phyloP scores from a whole-genome alignment of 306 rosid species.

The Sophora flavescens region DNA sequence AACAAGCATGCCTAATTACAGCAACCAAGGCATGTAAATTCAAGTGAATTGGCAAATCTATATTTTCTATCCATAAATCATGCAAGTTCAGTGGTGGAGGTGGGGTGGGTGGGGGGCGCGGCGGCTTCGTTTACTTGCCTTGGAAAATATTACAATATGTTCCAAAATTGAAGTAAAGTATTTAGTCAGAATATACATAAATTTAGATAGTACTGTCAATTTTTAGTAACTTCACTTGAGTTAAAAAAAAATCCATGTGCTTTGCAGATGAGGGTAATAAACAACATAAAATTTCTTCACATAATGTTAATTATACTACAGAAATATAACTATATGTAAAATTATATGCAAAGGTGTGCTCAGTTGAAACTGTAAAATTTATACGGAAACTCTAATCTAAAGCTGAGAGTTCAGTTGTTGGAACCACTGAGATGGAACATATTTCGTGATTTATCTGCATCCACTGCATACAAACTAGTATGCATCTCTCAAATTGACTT shows the following conservation, averaged over 20 bases:
- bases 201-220: neutral
- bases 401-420: constrained; percentile 6
- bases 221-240: constrained; percentile 17
- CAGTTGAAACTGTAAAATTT: constrained; percentile 11
- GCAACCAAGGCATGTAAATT: neutral
- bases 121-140: constrained; percentile 22
- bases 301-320: constrained; percentile 1
- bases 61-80: neutral
- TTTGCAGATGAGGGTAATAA: constrained; percentile 13
- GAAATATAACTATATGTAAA: neutral
- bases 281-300: neutral
- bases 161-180: constrained; percentile 12
- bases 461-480: constrained; percentile 1
- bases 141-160: constrained; percentile 26
- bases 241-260: constrained; percentile 3
- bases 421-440: constrained; percentile 11
- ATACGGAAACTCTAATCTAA: neutral
- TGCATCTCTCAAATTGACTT: constrained; percentile 27
- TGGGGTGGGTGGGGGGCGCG: too few species aligned
- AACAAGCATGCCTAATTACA: constrained; percentile 30
- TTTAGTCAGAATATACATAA: constrained; percentile 28
- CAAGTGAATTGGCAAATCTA: constrained; percentile 1
- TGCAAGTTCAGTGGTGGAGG: neutral
- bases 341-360: neutral
- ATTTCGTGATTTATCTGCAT: constrained; percentile 20